Evolutionary conservation across 2,329 filamentous ascomycete genomes (phyloP), one percentile per base, ranked within the genome.

Genomic region (Fusarium sp.): DNA sequence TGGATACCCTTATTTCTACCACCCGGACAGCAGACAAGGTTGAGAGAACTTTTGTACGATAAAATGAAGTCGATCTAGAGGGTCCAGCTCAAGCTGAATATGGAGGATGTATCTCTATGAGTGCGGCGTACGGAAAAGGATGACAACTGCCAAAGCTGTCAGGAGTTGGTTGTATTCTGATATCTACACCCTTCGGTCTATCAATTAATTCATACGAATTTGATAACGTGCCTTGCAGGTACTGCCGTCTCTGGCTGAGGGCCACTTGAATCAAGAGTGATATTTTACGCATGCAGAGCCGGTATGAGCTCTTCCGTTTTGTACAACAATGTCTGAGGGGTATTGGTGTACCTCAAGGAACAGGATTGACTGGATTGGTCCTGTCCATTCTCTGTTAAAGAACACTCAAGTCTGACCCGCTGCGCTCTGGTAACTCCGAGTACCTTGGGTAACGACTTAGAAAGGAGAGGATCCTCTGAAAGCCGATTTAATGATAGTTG

Each of bases 1-100:
- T 14, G 31, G 35, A 59, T 74, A 74, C 42, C 72, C 72, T 36
- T 64, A 67, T 18, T 49, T 65, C 20, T 73, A 61, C 46, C 29
- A 59, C 9, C 39, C 39, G 8, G 45, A n/a, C 20, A 35, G 59
- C 20, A 42, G 42, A 55, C 46, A 45, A 63, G n/a, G 25, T 39
- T 50, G 31, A 55, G 46, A 41, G 31, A 22, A 31, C 29, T 31
- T 14, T 33, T 73, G 62, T 68, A 62, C 31, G 55, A 68, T 56
- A 54, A 47, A 39, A 36, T 20, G 27, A 61, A 31, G 50, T 17
- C 15, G 33, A 45, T 41, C 25, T 71, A 72, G 66, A 72, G 31
- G 36, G 54, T 42, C 12, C 54, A 72, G 66, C 70, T 27, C 70
- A 53, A 59, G 70, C 62, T 71, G 49, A 55, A 44, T 38, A 15